phyloP scores from a whole-genome alignment of 768 basidiomycete species.

The Fomitopsis pulvina region DNA sequence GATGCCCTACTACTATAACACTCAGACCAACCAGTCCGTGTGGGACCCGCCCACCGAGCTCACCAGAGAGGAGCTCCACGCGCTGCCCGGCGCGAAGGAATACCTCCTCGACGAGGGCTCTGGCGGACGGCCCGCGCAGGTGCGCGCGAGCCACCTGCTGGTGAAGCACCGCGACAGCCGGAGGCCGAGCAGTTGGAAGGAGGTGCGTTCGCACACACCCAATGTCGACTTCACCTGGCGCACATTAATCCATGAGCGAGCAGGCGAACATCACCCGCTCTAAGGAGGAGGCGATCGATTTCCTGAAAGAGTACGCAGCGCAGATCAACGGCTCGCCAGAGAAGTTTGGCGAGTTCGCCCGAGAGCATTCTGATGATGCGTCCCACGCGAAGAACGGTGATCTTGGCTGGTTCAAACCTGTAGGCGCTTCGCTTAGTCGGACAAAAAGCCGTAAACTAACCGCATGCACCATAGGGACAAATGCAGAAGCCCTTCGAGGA shows the following conservation, averaged over 20 bases:
- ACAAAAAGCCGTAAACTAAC: background rate
- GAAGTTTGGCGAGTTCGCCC: slow-evolving; percentile 75
- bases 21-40: slow-evolving; percentile 55
- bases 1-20: slow-evolving; percentile 87
- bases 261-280: slow-evolving; percentile 76
- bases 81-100: slow-evolving; percentile 60
- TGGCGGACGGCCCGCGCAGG: slow-evolving; percentile 39
- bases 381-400: slow-evolving; percentile 81
- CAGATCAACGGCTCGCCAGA: slow-evolving; percentile 46
- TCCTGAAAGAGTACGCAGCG: slow-evolving; percentile 56
- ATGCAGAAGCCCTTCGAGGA: slow-evolving; percentile 99
- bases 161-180: slow-evolving; percentile 85
- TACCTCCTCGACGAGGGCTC: slow-evolving; percentile 30
- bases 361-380: slow-evolving; percentile 80
- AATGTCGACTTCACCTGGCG: slow-evolving; percentile 2
- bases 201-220: slow-evolving; percentile 38
- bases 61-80: slow-evolving; percentile 48
- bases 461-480: slow-evolving; percentile 39
- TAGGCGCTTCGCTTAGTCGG: slow-evolving; percentile 3
- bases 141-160: slow-evolving; percentile 91
- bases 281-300: slow-evolving; percentile 84
- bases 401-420: slow-evolving; percentile 73
- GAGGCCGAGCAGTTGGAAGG: slow-evolving; percentile 79
- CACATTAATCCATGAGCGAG: background rate
- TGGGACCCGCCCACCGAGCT: slow-evolving; percentile 75